Evolutionary conservation across 163 green algal genomes (phyloP), one percentile per base, ranked within the genome.

Genomic region (Scenedesmus sp.): DNA sequence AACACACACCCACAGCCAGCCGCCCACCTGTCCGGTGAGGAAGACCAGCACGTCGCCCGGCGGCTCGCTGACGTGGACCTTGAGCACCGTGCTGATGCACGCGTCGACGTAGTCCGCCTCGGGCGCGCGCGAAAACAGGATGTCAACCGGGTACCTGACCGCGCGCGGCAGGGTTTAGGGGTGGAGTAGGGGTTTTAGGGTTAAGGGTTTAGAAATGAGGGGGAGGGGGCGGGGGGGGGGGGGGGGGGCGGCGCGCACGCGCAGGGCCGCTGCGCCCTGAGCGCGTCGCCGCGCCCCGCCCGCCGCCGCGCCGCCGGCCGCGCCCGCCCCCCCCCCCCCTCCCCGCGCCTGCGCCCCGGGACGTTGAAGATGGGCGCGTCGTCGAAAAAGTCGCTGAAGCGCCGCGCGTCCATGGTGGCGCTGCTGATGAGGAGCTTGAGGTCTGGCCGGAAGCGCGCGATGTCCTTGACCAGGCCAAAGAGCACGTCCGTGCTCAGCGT

Each of bases 331-430:
- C 39, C 7, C 39, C 39, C 39, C 7, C 7, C 39, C 39, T 6
- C 7, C 39, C 39, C 67, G 2, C 15, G 67, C 78, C 57, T 36
- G 31, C 65, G 34, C 0, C 92, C 90, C 9, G 91, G 87, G 29
- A 96, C 89, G 64, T 89, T 87, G 85, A 98, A 98, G 80, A 98
- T 97, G 63, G 96, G 96, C 2, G 96, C 95, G 70, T 93, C 87
- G 89, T 98, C 94, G 87, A 99, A 99, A 88, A 98, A 99, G 50
- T 96, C 93, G 42, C 66, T 91, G 87, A 99, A 99, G 86, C 98
- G 98, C 80, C 98, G 93, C 4, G 96, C 96, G 71, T 99, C 95
- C 66, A 99, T 88, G 7, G 96, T 99, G 53, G 96, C 96, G 20
- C 79, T 93, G 64, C 87, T 95, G 74, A 99, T 98, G 65, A 99